phyloP scores from a whole-genome alignment of 371 early-diverging fungal genomes.

The Rhizopus stolonifer region DNA sequence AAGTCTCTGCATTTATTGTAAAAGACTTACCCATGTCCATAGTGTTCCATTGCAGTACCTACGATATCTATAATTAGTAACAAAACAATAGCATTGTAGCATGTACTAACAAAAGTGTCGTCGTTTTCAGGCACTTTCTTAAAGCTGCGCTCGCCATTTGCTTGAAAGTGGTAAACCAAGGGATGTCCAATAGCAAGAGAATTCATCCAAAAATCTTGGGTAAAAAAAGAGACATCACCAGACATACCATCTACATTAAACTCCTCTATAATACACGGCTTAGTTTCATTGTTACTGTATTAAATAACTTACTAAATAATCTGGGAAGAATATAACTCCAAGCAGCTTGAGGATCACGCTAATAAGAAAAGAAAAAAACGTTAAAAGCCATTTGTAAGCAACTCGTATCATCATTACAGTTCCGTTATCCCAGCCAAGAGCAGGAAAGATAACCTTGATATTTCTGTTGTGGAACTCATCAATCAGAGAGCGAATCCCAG shows the following conservation, averaged over 20 bases:
- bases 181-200: constrained; percentile 31
- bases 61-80: neutral
- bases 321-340: constrained; percentile 33
- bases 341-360: constrained; percentile 30
- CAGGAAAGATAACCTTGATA: constrained; percentile 24
- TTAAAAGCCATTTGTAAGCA: neutral
- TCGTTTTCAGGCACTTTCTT: constrained; percentile 1
- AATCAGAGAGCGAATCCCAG: constrained; percentile 25
- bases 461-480: constrained; percentile 21
- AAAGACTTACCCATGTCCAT: constrained; percentile 22
- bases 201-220: constrained; percentile 27
- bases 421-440: constrained; percentile 14
- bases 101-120: neutral
- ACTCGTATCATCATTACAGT: too few species aligned
- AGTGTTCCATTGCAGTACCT: constrained; percentile 24
- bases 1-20: neutral
- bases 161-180: constrained; percentile 22
- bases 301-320: constrained; percentile 22
- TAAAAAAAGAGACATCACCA: constrained; percentile 19
- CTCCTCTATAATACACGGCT: constrained; percentile 19
- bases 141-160: constrained; percentile 1
- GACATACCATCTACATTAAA: constrained; percentile 29
- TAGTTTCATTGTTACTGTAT: neutral
- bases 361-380: neutral
- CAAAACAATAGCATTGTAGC: neutral